Base-by-base conservation (phyloP, 306 rosid genomes). In the Fragaria nilgerrensis region DNA sequence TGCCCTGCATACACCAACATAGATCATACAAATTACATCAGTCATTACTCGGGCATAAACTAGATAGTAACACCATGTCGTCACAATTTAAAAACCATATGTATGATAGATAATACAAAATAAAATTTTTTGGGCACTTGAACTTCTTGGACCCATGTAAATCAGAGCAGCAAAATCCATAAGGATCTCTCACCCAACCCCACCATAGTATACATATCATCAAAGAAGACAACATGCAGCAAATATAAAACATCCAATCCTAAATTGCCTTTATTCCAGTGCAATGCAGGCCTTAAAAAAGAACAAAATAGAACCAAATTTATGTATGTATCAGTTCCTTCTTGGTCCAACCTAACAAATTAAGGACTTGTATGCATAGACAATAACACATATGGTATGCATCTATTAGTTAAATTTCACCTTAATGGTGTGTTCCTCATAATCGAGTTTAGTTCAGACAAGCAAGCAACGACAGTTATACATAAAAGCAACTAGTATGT, bases 1-100 rank as follows among this genome's bases (percentile, higher is more conserved):
- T 52, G 96, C 96, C 86, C 98, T 94, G 90, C 79, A 44, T 39
- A 39, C 74, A 50, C 19, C 62, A 25, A 43, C 55, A 58, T 23
- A 43, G 17, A 56, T 23, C 23, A 73, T 10, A 56, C 15, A 36
- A 37, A 65, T 65, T 8, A 36, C 53, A 56, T n/a, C 50, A 62
- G n/a, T 62, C 43, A 29, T 32, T 14, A 52, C 41, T 72, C 22
- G 19, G 16, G 14, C 37, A 72, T 25, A 48, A 29, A 4, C 29
- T 62, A 62, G 11, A 13, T 29, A 29, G 5, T 15, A 62, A 5
- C 68, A 61, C 39, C 66, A 13, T 1, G 3, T 37, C 23, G 29
- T 66, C 45, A 39, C 9, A 19, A 36, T 19, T 39, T 47, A 39
- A 37, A 66, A 39, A 3, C 27, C 47, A 9, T 39, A 3, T 10